A percentile compares a stretch with the other conserved stretches of the same genome.
Evolutionary conservation across 1,284 basidiomycete genomes (phyloP).

Genomic region (Trametes hirsuta): DNA sequence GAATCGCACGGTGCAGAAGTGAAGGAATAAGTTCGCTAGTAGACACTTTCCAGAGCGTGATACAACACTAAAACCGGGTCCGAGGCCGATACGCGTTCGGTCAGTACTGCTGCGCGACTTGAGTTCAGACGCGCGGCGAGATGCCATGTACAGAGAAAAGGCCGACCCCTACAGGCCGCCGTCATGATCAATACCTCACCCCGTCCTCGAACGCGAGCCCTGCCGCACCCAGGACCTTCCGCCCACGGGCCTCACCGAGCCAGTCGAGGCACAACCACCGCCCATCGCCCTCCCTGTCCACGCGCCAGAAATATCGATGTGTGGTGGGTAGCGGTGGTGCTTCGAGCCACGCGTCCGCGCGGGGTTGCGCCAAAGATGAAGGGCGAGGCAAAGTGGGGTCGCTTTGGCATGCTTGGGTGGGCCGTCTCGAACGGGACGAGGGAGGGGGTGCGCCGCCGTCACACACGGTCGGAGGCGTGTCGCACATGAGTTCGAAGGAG

Average conservation of each 20-base stretch:
- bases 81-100: too few species aligned
- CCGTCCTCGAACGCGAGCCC: conserved; percentile 16
- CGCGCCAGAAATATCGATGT: conserved; percentile 17
- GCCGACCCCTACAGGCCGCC: not conserved
- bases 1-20: too few species aligned
- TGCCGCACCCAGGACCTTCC: conserved; percentile 4
- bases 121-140: too few species aligned
- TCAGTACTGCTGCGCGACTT: too few species aligned
- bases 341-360: not conserved
- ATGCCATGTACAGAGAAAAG: too few species aligned
- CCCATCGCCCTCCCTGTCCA: conserved; percentile 9
- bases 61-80: too few species aligned
- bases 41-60: too few species aligned
- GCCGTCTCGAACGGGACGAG: conserved; percentile 1
- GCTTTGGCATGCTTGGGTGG: conserved; percentile 1
- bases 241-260: conserved; percentile 4
- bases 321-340: not conserved
- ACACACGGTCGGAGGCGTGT: not conserved
- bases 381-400: not conserved
- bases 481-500: conserved; percentile 14
- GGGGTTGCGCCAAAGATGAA: not conserved
- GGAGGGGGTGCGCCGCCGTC: not conserved
- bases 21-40: too few species aligned
- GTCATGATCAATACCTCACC: conserved; percentile 11
- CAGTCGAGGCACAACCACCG: conserved; percentile 19